Evolutionary conservation across 805 yeast genomes (phyloP), one percentile per base, ranked within the genome.

Genomic region (Lipomyces japonicus): DNA sequence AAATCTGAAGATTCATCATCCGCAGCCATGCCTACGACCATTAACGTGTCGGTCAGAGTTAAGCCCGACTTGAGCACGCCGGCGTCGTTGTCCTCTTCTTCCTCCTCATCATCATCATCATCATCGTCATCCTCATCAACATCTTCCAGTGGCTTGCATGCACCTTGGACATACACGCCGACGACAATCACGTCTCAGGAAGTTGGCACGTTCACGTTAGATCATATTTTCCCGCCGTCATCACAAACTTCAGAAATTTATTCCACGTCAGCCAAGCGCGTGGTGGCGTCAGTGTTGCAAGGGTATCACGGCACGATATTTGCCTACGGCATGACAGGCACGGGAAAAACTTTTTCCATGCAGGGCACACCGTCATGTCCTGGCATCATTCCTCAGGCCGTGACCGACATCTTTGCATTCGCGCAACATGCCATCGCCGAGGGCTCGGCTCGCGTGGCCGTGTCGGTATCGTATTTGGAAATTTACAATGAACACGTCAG

Each of bases 321-420:
- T 65, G 97, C 97, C 0, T 88, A 88, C 62, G 96, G 96, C 31
- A 86, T 86, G 88, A 88, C 96, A 0, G 96, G 96, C 0, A 84
- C 95, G 1, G 96, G 96, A 9, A 88, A 88, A 66, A 88, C 96
- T 0, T 81, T 78, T 63, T 79, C 95, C 1, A 88, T 88, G 95
- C 82, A 82, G 55, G 96, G 95, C 26, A 71, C 74, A 24, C 72
- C 67, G 2, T 54, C 59, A 3, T 82, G 81, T 54, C 81, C 82
- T 0, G 95, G 96, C 3, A 73, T 88, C 42, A 84, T 89, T 38
- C 80, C 83, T 35, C 69, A 80, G 34, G 82, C 91, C 3, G 81
- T 82, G 10, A 71, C 74, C 48, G 77, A 78, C 39, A 72, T 86
- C 2, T 89, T 81, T 61, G 67, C 71, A 12, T 74, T 74, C 45